phyloP scores from a whole-genome alignment of 2,329 filamentous ascomycete genomes.

The Pestalotiopsis sp. region DNA sequence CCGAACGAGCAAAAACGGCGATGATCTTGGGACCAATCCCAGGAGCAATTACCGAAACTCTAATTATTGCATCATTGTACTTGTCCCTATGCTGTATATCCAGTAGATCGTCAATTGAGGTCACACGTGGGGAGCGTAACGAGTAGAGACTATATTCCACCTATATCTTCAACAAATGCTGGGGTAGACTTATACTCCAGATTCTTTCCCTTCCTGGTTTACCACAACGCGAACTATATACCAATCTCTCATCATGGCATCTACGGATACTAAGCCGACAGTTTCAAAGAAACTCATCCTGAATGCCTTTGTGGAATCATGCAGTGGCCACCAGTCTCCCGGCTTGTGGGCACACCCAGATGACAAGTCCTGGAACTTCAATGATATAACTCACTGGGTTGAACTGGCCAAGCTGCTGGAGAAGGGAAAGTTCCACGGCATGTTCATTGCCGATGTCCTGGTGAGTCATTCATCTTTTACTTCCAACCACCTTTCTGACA shows the following conservation, averaged over 20 bases:
- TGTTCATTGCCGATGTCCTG: slow-evolving; percentile 70
- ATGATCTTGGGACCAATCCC: background rate
- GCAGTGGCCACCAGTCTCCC: slow-evolving; percentile 59
- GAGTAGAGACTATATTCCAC: no score
- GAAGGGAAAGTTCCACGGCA: slow-evolving; percentile 63
- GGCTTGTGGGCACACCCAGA: slow-evolving; percentile 51
- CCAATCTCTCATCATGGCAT: background rate
- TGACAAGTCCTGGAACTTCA: slow-evolving; percentile 62
- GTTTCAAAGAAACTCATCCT: slow-evolving; percentile 55
- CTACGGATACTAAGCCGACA: background rate
- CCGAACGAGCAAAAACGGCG: background rate
- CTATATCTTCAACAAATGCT: background rate
- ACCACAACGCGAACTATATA: background rate
- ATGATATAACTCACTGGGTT: slow-evolving; percentile 64
- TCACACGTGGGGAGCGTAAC: background rate
- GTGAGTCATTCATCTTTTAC: slow-evolving; percentile 39
- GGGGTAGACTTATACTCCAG: background rate
- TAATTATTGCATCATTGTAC: slow-evolving; percentile 8
- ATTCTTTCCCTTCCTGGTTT: background rate
- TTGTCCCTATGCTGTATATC: background rate
- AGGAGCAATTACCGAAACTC: slow-evolving; percentile 7
- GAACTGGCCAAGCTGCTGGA: slow-evolving; percentile 66
- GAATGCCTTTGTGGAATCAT: slow-evolving; percentile 67
- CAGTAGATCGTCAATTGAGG: background rate
- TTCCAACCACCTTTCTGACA: slow-evolving; percentile 52